Conservation (phyloP, 192 early-diverging fungal species). For the Jimgerdemannia lactiflua region DNA sequence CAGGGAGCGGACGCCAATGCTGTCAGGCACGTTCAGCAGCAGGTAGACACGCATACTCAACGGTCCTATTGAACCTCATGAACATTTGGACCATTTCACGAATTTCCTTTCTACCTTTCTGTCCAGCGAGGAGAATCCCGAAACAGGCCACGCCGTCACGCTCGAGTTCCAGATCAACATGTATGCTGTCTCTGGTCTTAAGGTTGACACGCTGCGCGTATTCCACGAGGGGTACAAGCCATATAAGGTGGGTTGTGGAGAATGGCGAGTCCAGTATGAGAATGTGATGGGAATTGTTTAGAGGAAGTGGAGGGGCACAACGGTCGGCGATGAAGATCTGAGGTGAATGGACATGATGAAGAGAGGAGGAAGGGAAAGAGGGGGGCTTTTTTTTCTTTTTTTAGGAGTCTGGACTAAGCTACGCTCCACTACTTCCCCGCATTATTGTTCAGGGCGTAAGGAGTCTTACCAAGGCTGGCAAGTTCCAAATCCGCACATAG, state of each 20-base stretch:
- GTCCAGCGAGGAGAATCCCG: constrained; percentile 40
- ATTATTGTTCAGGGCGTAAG: constrained; percentile 40
- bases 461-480: constrained; percentile 59
- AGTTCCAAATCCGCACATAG: constrained; percentile 59
- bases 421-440: too few species aligned
- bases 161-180: constrained; percentile 70
- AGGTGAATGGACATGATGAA: neutral
- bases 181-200: constrained; percentile 67
- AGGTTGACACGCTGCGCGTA: constrained; percentile 66
- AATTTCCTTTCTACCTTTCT: neutral
- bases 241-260: constrained; percentile 55
- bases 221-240: constrained; percentile 76
- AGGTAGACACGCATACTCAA: constrained; percentile 22
- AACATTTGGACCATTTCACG: too few species aligned
- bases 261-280: neutral
- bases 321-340: too few species aligned
- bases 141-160: constrained; percentile 50
- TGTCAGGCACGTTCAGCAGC: constrained; percentile 57
- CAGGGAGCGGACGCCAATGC: constrained; percentile 51
- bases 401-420: too few species aligned
- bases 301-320: too few species aligned
- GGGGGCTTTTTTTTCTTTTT: neutral
- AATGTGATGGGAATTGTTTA: neutral
- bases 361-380: neutral
- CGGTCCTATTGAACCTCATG: neutral